Conservation (phyloP, 768 basidiomycete genomes). For the Gloeopeniophorella convolvens region DNA sequence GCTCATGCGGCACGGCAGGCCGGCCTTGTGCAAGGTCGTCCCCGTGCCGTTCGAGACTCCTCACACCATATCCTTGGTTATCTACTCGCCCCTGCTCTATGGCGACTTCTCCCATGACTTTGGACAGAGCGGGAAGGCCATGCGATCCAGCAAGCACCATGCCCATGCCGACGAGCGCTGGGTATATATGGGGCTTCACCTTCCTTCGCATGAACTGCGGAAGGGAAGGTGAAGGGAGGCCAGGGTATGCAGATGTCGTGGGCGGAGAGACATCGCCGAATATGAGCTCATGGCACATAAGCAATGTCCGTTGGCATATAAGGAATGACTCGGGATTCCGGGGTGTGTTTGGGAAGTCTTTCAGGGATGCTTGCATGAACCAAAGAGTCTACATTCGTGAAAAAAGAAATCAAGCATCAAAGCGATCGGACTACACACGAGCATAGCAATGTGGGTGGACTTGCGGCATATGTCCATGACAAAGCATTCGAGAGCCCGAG, state of each 20-base stretch:
- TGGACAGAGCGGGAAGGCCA: conserved; percentile 67
- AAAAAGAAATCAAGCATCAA: conserved; percentile 18
- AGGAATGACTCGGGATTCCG: conserved; percentile 73
- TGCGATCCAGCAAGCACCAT: conserved; percentile 70
- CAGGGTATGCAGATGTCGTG: conserved; percentile 59
- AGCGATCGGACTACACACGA: conserved; percentile 51
- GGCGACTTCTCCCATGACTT: conserved; percentile 75
- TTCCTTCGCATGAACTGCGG: conserved; percentile 50
- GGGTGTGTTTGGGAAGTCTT: conserved; percentile 57
- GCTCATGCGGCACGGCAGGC: conserved; percentile 20
- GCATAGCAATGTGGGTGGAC: conserved; percentile 92
- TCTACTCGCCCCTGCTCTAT: conserved; percentile 83
- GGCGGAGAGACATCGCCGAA: conserved; percentile 79
- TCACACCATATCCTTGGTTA: conserved; percentile 45
- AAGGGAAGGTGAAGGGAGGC: conserved; percentile 42
- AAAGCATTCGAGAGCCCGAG: conserved; percentile 90
- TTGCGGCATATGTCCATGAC: conserved; percentile 83
- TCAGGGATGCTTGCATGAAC: conserved; percentile 96
- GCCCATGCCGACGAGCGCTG: conserved; percentile 81
- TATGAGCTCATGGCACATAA: conserved; percentile 93
- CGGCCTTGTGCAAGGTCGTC: conserved; percentile 33
- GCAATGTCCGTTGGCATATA: conserved; percentile 87
- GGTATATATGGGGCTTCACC: conserved; percentile 65
- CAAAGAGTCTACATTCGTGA: conserved; percentile 68
- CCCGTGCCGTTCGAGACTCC: conserved; percentile 42